Base-by-base conservation (phyloP, 2,329 filamentous ascomycete species). In the Delphinella strobiligena region DNA sequence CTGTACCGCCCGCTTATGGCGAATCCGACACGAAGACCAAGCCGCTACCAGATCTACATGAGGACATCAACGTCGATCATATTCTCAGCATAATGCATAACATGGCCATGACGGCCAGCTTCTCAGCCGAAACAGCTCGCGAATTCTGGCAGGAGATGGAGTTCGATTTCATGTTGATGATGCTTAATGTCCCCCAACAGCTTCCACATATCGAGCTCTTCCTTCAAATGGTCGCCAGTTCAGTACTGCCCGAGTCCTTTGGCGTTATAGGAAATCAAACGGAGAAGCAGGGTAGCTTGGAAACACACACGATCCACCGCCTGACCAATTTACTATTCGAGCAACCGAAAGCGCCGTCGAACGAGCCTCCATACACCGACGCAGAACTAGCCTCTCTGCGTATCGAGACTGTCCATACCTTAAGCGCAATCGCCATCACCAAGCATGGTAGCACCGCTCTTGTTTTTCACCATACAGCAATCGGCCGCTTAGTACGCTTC, bases 401-500 rank as follows among this genome's bases (percentile, higher is more conserved):
- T 55, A 56, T 68, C 12, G 59, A 63, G 12, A 59, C 72, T 5
- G 51, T 71, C 4, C 51, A 59, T 18, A 59, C 68, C 17, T 59
- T 72, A 14, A 59, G 69, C n/a, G 64, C 71, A 2, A 79, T 87
- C 54, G 72, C 75, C 1, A 62, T 67, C 4, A 74, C 74, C n/a
- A 61, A 69, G 0, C 75, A 82, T 50, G 80, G 80, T 7, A 71
- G 73, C 1, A 55, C 67, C 17, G 73, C 82, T 34, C 69, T 95
- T 7, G 81, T 80, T 0, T 62, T 65, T 4, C 82, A 91, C 55
- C 71, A 72, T 3, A 74, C 72, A 31, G 77, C 78, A 10, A 74
- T 93, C 12, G 85, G 83, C 1, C 75, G 84, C 3, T 63, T 94
- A 0, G 78, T 93, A 18, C 74, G 77, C 18, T 75, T 82, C 33